Evolutionary conservation across 2,329 filamentous ascomycete species (phyloP), one percentile per base, ranked within the genome.

Genomic region (Fusarium solani-melongenae): DNA sequence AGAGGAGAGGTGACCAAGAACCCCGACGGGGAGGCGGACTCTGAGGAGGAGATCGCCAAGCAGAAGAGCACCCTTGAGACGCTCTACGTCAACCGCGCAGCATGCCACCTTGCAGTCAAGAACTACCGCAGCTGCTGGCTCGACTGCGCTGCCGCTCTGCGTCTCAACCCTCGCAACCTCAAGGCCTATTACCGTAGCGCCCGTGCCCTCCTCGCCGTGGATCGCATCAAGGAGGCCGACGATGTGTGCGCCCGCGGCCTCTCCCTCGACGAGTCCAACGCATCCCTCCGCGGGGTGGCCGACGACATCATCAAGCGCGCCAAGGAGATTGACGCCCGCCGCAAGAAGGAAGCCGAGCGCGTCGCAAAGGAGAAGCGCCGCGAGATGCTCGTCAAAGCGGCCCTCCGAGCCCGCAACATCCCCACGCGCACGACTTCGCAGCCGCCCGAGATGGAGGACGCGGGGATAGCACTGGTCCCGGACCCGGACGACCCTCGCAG

Each of bases 141-240:
- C 56, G 96, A 98, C 86, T 96, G 95, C 82, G 93, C 92, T 3
- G 88, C 90, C 9, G 92, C 94, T 2, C 88, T 99, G 69, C 90
- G 91, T 41, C 86, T 98, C 67, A 97, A 98, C 83, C 88, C 92
- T 4, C 82, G 81, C 59, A 98, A 98, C 81, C 82, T 97, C 78
- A 99, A 99, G 85, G 96, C 96, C 1, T 94, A 92, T 84, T 99
- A 97, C 83, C 93, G 96, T 71, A 95, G 93, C 64, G 90, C 93
- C 3, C 87, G 88, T 68, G 96, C 96, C 5, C 89, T 97, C 65
- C 86, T 97, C 29, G 90, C 92, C 1, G 89, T 98, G 17, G 92
- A 93, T 81, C 94, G 94, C 78, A 86, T 97, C 64, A 82, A 85
- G 24, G 95, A 98, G 84, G 95, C 96, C 3, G 88, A 92, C 74